phyloP scores from a whole-genome alignment of 225 moss, liverwort and hornwort species.

The Physcomitrium patens region DNA sequence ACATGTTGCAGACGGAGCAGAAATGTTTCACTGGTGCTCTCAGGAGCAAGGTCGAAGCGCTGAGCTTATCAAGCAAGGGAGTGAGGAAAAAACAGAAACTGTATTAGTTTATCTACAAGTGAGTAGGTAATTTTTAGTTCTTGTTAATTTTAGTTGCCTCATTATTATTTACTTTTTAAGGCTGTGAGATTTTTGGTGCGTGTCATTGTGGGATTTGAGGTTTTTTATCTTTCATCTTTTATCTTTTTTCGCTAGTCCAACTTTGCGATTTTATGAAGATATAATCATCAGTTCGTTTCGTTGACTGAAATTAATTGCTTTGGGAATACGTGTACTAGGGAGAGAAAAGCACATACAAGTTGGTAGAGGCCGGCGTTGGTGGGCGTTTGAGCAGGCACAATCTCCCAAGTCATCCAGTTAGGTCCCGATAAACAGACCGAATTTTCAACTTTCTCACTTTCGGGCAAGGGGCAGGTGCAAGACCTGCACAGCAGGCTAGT shows the following conservation, averaged over 20 bases:
- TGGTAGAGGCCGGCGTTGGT: conserved; percentile 88
- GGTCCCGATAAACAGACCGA: conserved; percentile 88
- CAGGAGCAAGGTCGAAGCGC: conserved; percentile 76
- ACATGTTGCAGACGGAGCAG: conserved; percentile 57
- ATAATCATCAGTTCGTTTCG: conserved; percentile 2
- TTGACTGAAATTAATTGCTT: conserved; percentile 20
- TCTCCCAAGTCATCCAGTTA: conserved; percentile 72
- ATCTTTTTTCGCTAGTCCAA: background rate
- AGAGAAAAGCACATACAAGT: conserved; percentile 81
- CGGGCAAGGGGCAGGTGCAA: conserved; percentile 80
- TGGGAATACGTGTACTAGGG: conserved; percentile 49
- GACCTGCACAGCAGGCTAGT: conserved; percentile 93
- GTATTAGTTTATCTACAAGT: too few relatives aligned
- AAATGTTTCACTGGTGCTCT: conserved; percentile 73
- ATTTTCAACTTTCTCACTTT: conserved; percentile 79
- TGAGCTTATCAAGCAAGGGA: conserved; percentile 73
- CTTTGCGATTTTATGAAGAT: conserved; percentile 9
- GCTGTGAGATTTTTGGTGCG: background rate
- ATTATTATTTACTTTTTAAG: too few relatives aligned
- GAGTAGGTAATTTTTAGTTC: too few relatives aligned
- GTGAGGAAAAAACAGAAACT: too few relatives aligned
- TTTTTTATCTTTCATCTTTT: background rate
- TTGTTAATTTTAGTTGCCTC: too few relatives aligned
- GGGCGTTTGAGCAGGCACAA: conserved; percentile 91
- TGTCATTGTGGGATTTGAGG: background rate